These are phyloP conservation scores for Zygosaccharomyces kombuchaensis DNA, from an alignment of 805 yeast species.

Conservation along the genomic window DNA sequence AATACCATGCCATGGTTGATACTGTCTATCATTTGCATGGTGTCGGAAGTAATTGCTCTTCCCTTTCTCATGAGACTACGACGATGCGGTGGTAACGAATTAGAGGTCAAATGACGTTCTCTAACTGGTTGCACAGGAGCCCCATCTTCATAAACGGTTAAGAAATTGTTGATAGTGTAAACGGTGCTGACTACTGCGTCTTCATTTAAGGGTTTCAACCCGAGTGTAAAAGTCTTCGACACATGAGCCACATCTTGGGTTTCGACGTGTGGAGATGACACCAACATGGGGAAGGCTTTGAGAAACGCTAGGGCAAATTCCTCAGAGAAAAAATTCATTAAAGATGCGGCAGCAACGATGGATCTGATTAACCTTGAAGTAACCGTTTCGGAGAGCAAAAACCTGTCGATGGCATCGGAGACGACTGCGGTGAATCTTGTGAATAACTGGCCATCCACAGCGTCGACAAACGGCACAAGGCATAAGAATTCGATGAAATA, in stretches of 20 bases:
- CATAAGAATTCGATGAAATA: conserved; percentile 37
- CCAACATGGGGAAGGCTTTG: conserved; percentile 46
- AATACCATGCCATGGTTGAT: conserved; percentile 7
- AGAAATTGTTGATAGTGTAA: conserved; percentile 73
- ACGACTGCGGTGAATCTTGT: conserved; percentile 44
- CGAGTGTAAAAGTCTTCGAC: conserved; percentile 58
- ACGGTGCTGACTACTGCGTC: conserved; percentile 80
- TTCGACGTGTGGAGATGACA: conserved; percentile 51
- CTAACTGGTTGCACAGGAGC: conserved; percentile 34
- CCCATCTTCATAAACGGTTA: conserved; percentile 51
- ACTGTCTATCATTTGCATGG: conserved; percentile 16
- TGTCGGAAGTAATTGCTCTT: conserved; percentile 18
- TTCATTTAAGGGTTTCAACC: conserved; percentile 65
- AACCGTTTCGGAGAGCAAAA: conserved; percentile 37
- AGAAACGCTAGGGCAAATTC: conserved; percentile 35
- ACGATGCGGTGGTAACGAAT: conserved; percentile 9
- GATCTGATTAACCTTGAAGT: conserved; percentile 28
- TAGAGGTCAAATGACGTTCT: conserved; percentile 34
- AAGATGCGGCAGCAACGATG: conserved; percentile 53
- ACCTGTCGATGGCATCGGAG: conserved; percentile 46
- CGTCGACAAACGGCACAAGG: conserved; percentile 36
- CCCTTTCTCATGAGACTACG: conserved; percentile 5
- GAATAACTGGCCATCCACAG: conserved; percentile 43
- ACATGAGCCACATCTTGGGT: conserved; percentile 46
- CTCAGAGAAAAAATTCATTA: conserved; percentile 42